Conservation (phyloP, 805 yeast species). For the Schwanniomyces yamadae region DNA sequence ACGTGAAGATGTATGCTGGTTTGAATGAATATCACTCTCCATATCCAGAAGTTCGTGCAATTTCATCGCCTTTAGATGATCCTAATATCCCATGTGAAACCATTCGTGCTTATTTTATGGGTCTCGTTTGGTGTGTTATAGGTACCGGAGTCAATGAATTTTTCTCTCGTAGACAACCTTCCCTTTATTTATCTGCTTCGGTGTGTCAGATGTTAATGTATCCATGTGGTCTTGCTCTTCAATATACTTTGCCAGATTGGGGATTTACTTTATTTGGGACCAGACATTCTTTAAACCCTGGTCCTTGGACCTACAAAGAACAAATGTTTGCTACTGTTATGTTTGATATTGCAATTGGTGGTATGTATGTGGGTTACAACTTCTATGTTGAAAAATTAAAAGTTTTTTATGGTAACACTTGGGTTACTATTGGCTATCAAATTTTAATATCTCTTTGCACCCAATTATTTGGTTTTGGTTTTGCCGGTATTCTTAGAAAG, state of each 20-base stretch:
- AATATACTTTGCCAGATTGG: constrained; percentile 44
- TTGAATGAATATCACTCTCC: constrained; percentile 49
- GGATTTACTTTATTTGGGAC: constrained; percentile 28
- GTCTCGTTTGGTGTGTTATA: constrained; percentile 49
- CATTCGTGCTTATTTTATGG: constrained; percentile 54
- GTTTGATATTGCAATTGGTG: constrained; percentile 29
- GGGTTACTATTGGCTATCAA: constrained; percentile 30
- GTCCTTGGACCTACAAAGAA: constrained; percentile 64
- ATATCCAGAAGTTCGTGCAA: constrained; percentile 65
- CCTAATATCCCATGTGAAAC: constrained; percentile 50
- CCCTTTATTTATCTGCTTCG: constrained; percentile 41
- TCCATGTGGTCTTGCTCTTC: constrained; percentile 43
- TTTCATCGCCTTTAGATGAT: constrained; percentile 60
- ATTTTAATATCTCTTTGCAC: constrained; percentile 22
- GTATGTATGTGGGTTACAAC: constrained; percentile 33
- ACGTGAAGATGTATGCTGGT: constrained; percentile 42
- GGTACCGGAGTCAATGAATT: constrained; percentile 58
- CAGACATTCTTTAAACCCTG: constrained; percentile 51
- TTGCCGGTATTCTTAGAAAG: constrained; percentile 28
- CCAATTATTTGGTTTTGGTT: constrained; percentile 30
- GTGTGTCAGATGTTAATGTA: constrained; percentile 47
- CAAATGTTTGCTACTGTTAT: constrained; percentile 60
- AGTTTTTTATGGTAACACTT: constrained; percentile 20
- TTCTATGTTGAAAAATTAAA: constrained; percentile 23
- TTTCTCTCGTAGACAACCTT: constrained; percentile 55